A percentile compares a stretch with the other conserved stretches of the same genome.
Evolutionary conservation across 2,329 filamentous ascomycete genomes (phyloP).

Genomic region (Ascochyta clinopodiicola): DNA sequence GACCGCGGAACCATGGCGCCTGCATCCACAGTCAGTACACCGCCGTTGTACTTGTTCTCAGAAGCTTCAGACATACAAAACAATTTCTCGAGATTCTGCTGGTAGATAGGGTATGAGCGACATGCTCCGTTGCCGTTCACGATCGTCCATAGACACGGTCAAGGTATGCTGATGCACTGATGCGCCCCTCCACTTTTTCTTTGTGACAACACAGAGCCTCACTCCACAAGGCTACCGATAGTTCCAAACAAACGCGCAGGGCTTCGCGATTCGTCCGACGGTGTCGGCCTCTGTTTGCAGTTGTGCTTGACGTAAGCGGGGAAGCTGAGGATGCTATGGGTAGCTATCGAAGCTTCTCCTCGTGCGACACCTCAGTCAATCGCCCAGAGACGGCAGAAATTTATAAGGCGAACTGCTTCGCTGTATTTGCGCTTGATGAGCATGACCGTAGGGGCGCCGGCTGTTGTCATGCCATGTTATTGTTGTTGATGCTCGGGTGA

Average conservation of each 20-base stretch:
- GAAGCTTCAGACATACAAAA: slow-evolving; percentile 66
- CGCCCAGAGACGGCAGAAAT: slow-evolving; percentile 21
- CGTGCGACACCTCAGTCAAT: slow-evolving; percentile 21
- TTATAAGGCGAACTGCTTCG: slow-evolving; percentile 19
- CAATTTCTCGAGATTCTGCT: slow-evolving; percentile 76
- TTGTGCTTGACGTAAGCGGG: slow-evolving; percentile 26
- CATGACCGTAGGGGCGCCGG: slow-evolving; percentile 22
- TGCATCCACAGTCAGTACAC: slow-evolving; percentile 50
- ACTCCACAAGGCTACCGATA: slow-evolving; percentile 7
- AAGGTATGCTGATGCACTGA: slow-evolving; percentile 3
- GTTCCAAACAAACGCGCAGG: not conserved
- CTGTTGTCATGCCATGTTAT: slow-evolving; percentile 31
- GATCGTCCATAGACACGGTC: slow-evolving; percentile 35
- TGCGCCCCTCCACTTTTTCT: slow-evolving; percentile 12
- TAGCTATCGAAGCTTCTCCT: slow-evolving; percentile 8
- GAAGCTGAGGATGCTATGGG: slow-evolving; percentile 19
- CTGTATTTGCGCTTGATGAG: slow-evolving; percentile 16
- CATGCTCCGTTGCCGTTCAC: slow-evolving; percentile 53
- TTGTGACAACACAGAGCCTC: slow-evolving; percentile 11
- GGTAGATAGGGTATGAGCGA: slow-evolving; percentile 80
- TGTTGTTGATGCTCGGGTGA: slow-evolving; percentile 27
- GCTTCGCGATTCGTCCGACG: slow-evolving; percentile 10
- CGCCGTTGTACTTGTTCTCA: not conserved
- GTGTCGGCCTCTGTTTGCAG: slow-evolving; percentile 1
- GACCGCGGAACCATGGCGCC: slow-evolving; percentile 89